Percentiles rank a stretch among this genome's conserved stretches.
Evolutionary conservation across 2,329 filamentous ascomycete species (phyloP).

Genomic region (Arthroderma sp.): DNA sequence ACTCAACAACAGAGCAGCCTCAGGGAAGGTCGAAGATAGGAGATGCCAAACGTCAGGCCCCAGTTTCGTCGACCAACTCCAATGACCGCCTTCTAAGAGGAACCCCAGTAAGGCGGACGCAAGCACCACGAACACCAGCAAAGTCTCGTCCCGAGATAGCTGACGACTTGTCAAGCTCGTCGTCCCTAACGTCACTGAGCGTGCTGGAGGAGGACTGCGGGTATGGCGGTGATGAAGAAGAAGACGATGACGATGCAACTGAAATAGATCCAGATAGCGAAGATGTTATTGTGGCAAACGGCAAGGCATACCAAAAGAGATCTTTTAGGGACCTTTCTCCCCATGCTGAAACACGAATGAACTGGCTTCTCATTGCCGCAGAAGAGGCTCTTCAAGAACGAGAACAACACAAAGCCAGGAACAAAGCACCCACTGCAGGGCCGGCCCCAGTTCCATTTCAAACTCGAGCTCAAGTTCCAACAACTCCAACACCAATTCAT

Average conservation of each 20-base stretch:
- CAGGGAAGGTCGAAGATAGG: neutral
- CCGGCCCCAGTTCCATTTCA: neutral
- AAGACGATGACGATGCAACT: neutral
- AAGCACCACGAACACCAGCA: neutral
- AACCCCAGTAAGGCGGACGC: neutral
- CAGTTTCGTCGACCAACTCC: neutral
- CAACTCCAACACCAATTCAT: neutral
- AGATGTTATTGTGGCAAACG: neutral
- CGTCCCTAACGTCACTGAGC: neutral
- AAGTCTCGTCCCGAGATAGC: neutral
- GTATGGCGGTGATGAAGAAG: slow-evolving; percentile 4
- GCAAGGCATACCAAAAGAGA: slow-evolving; percentile 1
- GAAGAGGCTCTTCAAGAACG: neutral
- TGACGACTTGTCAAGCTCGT: neutral
- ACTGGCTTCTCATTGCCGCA: slow-evolving; percentile 7
- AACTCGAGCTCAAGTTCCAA: neutral
- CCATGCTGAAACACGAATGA: slow-evolving; percentile 4
- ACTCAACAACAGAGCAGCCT: too few relatives aligned
- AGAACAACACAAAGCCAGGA: neutral
- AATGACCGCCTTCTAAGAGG: neutral
- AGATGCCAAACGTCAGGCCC: neutral
- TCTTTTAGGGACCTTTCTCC: slow-evolving; percentile 4
- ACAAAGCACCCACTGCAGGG: neutral
- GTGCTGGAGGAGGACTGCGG: neutral
- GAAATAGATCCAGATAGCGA: neutral